Conservation (phyloP, 371 early-diverging fungal genomes). For the Mycotypha africana region DNA sequence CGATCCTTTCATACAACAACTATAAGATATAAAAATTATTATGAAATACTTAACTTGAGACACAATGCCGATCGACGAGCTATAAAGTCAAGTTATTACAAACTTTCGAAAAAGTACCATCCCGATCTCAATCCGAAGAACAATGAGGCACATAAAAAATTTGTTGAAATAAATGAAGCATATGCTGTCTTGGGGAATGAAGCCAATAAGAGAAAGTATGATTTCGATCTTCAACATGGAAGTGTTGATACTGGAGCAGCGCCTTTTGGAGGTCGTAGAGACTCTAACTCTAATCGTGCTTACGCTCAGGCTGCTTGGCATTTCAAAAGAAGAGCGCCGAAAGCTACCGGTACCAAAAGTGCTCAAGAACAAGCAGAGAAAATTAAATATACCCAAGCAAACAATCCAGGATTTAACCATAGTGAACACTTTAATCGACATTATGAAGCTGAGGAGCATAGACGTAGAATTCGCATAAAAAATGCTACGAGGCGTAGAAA, state of each 20-base stretch:
- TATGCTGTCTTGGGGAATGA: conserved; percentile 79
- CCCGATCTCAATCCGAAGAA: conserved; percentile 79
- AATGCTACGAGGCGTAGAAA: conserved; percentile 29
- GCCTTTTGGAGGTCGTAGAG: neutral
- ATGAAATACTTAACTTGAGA: conserved; percentile 52
- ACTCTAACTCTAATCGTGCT: neutral
- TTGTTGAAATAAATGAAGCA: conserved; percentile 81
- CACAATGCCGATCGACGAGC: conserved; percentile 51
- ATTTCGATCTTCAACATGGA: conserved; percentile 38
- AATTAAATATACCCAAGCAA: conserved; percentile 3
- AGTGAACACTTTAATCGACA: conserved; percentile 25
- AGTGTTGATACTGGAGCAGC: neutral
- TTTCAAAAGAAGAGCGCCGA: conserved; percentile 22
- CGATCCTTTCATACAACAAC: conserved; percentile 23
- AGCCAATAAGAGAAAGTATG: conserved; percentile 70
- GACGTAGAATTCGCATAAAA: conserved; percentile 28
- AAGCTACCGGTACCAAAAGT: conserved; percentile 33
- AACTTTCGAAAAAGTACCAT: conserved; percentile 80
- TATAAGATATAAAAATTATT: conserved; percentile 28
- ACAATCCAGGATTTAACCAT: conserved; percentile 15
- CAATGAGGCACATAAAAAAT: conserved; percentile 58
- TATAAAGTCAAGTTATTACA: conserved; percentile 80
- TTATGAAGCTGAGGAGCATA: conserved; percentile 39
- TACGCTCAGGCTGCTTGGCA: conserved; percentile 18
- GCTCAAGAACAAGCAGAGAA: conserved; percentile 39